Evolutionary conservation across 139 green algal species (phyloP).

Genomic region (Zygnema circumcarinatum): DNA sequence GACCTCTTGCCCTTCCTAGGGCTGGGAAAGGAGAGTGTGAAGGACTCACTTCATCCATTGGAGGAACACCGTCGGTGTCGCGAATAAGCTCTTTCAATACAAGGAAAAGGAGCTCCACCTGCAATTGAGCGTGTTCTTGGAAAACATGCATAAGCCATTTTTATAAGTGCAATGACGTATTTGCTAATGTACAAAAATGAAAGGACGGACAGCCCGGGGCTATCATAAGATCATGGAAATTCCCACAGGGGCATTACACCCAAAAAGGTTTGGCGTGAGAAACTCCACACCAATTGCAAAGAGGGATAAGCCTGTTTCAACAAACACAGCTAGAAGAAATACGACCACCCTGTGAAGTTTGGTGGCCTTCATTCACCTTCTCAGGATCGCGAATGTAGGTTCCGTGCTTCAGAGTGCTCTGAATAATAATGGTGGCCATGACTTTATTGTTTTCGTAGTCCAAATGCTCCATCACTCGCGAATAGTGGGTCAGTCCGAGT

Average conservation of each 20-base stretch:
- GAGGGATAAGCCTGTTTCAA: no score
- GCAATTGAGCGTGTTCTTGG: not conserved
- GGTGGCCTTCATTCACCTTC: constrained; percentile 23
- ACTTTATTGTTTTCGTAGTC: constrained; percentile 73
- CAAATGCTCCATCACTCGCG: constrained; percentile 82
- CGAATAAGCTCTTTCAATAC: constrained; percentile 59
- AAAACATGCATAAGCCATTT: constrained; percentile 2
- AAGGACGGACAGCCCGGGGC: no score
- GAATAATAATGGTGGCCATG: constrained; percentile 79
- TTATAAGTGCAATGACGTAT: no score
- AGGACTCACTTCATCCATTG: constrained; percentile 41
- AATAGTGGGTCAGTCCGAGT: constrained; percentile 81
- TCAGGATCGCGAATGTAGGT: constrained; percentile 58
- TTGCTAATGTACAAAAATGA: no score
- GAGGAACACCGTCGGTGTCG: constrained; percentile 44
- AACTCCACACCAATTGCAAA: no score
- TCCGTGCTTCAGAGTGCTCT: constrained; percentile 67
- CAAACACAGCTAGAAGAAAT: no score
- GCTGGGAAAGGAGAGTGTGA: no score
- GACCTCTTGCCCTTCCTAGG: no score
- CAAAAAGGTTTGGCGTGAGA: no score
- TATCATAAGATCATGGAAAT: no score
- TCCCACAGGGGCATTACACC: no score
- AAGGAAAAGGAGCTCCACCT: constrained; percentile 69
- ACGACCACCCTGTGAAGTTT: no score